Evolutionary conservation across 352 stramenopile species (phyloP).

Genomic region (Phytophthora megakarya): DNA sequence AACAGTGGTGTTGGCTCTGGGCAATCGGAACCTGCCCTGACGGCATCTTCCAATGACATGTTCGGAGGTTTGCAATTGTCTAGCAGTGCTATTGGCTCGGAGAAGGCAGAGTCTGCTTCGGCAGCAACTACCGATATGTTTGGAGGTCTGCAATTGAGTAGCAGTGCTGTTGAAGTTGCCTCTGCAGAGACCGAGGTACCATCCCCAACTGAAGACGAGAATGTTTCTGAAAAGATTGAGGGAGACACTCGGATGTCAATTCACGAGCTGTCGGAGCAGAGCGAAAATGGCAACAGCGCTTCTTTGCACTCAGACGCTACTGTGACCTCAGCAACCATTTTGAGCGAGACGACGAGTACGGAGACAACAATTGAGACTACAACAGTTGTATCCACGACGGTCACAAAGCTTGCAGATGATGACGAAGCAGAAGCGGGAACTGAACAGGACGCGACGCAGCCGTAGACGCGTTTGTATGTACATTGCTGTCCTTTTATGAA

Average conservation of each 20-base stretch:
- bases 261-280: slow-evolving; percentile 51
- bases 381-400: slow-evolving; percentile 13
- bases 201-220: slow-evolving; percentile 2
- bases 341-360: slow-evolving; percentile 23
- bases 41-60: not conserved
- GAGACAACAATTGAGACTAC: slow-evolving; percentile 24
- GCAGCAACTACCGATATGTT: slow-evolving; percentile 9
- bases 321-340: slow-evolving; percentile 8
- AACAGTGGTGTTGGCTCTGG: slow-evolving; percentile 6
- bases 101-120: not conserved
- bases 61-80: slow-evolving; percentile 24
- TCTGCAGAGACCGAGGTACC: slow-evolving; percentile 12
- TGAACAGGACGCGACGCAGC: slow-evolving; percentile 20
- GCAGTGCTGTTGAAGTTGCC: slow-evolving; percentile 6
- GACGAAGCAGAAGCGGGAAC: slow-evolving; percentile 14
- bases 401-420: slow-evolving; percentile 25
- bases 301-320: slow-evolving; percentile 16
- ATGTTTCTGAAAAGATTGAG: slow-evolving; percentile 18
- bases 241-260: slow-evolving; percentile 56
- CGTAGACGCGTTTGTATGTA: slow-evolving; percentile 33
- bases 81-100: slow-evolving; percentile 2
- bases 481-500: slow-evolving; percentile 14
- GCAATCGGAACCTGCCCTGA: not conserved
- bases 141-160: slow-evolving; percentile 18
- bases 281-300: slow-evolving; percentile 14